A percentile compares a stretch with the other conserved stretches of the same genome.
Conservation (phyloP, 495 filamentous ascomycete species). For the Aspergillus affinis region DNA sequence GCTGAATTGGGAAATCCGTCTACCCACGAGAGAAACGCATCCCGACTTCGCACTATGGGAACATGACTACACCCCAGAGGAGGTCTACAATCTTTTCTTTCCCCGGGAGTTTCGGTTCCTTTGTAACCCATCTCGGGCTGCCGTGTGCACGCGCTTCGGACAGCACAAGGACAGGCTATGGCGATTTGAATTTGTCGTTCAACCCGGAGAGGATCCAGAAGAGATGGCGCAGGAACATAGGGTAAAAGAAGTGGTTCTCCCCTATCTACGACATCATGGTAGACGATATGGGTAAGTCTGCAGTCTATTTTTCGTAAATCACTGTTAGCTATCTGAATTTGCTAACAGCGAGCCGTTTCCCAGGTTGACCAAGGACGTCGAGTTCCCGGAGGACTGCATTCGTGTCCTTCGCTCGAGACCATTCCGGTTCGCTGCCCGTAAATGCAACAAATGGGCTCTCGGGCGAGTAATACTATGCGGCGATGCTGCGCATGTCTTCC, state of each 20-base stretch:
- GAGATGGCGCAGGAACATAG: conserved; percentile 29
- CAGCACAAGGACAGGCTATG: conserved; percentile 41
- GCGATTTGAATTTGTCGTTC: conserved; percentile 51
- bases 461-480: conserved; percentile 47
- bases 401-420: conserved; percentile 50
- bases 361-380: conserved; percentile 30
- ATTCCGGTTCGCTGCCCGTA: conserved; percentile 46
- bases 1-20: conserved; percentile 45
- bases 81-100: conserved; percentile 54
- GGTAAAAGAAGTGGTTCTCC: conserved; percentile 29
- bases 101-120: conserved; percentile 48
- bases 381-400: conserved; percentile 50
- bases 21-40: conserved; percentile 48
- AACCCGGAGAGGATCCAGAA: conserved; percentile 26
- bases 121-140: conserved; percentile 41
- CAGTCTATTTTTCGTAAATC: background rate
- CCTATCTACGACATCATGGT: conserved; percentile 34
- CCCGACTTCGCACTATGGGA: conserved; percentile 50
- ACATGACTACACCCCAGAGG: conserved; percentile 44
- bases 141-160: conserved; percentile 51
- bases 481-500: conserved; percentile 57
- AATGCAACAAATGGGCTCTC: conserved; percentile 52
- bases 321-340: background rate
- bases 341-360: no score
- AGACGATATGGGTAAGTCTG: conserved; percentile 31